Percentiles rank a stretch among this genome's conserved stretches.
Evolutionary conservation across 1,284 basidiomycete species (phyloP).

Genomic region (Cryptococcus sp.): DNA sequence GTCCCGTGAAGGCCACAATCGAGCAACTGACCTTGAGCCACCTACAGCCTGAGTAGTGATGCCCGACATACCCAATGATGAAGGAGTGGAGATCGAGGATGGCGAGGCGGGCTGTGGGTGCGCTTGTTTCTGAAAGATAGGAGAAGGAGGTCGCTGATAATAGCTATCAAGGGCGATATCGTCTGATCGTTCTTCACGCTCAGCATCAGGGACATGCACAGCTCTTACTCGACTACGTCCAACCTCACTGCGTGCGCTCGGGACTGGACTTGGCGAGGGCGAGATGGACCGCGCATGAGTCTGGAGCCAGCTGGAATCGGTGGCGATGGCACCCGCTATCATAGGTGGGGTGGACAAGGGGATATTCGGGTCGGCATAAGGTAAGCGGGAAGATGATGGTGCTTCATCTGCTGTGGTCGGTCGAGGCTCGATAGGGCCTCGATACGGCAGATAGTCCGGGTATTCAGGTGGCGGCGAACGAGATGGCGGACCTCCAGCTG

Average conservation of each 20-base stretch:
- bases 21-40: neutral
- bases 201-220: neutral
- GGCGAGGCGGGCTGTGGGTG: neutral
- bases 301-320: conserved; percentile 9
- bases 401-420: neutral
- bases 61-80: neutral
- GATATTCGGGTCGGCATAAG: neutral
- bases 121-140: neutral
- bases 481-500: neutral
- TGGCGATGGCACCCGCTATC: conserved; percentile 10
- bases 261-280: conserved; percentile 3
- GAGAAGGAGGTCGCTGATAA: conserved; percentile 2
- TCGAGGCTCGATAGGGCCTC: conserved; percentile 31
- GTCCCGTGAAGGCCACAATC: neutral
- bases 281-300: neutral
- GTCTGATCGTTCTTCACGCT: conserved; percentile 6
- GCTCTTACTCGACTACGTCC: neutral
- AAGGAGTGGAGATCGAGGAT: neutral
- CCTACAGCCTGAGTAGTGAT: neutral
- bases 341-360: conserved; percentile 9
- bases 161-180: conserved; percentile 14
- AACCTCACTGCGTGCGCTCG: neutral
- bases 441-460: conserved; percentile 46
- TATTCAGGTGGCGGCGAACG: conserved; percentile 27
- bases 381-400: neutral